A percentile compares a stretch with the other conserved stretches of the same genome.
These are phyloP conservation scores for Atractiella rhizophila DNA, from an alignment of 768 basidiomycete species.

Conservation along the genomic window DNA sequence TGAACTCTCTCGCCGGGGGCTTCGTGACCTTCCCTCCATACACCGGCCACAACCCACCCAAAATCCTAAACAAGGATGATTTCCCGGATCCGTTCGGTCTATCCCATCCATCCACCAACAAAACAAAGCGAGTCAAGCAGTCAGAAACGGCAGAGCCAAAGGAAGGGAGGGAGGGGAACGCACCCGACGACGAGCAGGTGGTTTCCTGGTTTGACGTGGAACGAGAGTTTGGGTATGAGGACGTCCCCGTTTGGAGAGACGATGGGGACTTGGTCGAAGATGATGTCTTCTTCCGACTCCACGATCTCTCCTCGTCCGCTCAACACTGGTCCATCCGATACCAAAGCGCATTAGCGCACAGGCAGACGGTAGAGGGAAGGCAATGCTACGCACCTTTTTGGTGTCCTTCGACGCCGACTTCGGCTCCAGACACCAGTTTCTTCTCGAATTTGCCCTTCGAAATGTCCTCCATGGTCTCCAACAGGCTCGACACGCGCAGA, in stretches of 20 bases:
- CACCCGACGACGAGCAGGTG: slow-evolving; percentile 28
- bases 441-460: slow-evolving; percentile 67
- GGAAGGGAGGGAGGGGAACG: background rate
- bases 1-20: slow-evolving; percentile 65
- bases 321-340: no score
- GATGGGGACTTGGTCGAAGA: slow-evolving; percentile 78
- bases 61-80: slow-evolving; percentile 51
- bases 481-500: slow-evolving; percentile 57
- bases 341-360: no score
- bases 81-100: slow-evolving; percentile 53
- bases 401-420: slow-evolving; percentile 36
- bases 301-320: slow-evolving; percentile 51
- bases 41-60: slow-evolving; percentile 89
- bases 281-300: slow-evolving; percentile 55
- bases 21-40: slow-evolving; percentile 62
- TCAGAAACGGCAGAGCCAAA: background rate
- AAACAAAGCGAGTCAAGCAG: slow-evolving; percentile 64
- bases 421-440: slow-evolving; percentile 41
- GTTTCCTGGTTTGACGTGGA: slow-evolving; percentile 67
- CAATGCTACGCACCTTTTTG: slow-evolving; percentile 34
- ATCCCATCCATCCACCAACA: no score
- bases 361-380: no score
- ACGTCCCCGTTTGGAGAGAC: slow-evolving; percentile 90
- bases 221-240: slow-evolving; percentile 56
- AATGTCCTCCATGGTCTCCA: slow-evolving; percentile 76